Evolutionary conservation across 768 basidiomycete genomes (phyloP), one percentile per base, ranked within the genome.

Genomic region (Cytidiella melzeri): DNA sequence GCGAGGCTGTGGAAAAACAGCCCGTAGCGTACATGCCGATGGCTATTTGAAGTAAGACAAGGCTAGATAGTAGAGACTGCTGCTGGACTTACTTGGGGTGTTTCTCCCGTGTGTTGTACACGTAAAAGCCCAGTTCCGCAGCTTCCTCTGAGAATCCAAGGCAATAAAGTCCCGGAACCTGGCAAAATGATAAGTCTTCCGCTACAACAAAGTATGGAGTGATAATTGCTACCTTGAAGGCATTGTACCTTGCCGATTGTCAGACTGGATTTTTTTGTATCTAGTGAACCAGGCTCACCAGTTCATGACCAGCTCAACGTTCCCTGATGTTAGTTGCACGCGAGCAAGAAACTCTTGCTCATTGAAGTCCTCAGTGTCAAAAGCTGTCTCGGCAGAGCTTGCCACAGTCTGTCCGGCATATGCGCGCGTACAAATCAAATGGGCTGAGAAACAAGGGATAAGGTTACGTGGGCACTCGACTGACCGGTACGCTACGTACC

Each of bases 1-100:
- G 86, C 77, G 28, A 88, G 70, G 54, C 74, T 81, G 59, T 87
- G 84, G 62, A 83, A 86, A 65, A 84, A 87, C 3, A 84, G 67
- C 1, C 73, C 74, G 60, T 80, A 86, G 42, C 84, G 83, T 40
- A 77, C 75, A 61, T 85, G 84, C 37, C 83, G 70, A 63, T 86
- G 84, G 55, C 83, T 86, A 34, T 45, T n/a, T 19, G 26, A 15
- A 30, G 7, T 1, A 28, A 40, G 15, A 41, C 4, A 20, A 18
- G 15, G 27, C n/a, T 13, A 42, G 5, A 42, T 26, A 11, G 37
- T 36, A 36, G 7, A 34, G 3, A 15, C n/a, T n/a, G n/a, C n/a
- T n/a, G n/a, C 36, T 34, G n/a, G 4, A 61, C 73, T 46, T 61
- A 84, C 83, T 84, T 85, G 2, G 84, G 83, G 59, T 84, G 83